phyloP scores from a whole-genome alignment of 176 grass and related monocot species.

The Musa acuminata region DNA sequence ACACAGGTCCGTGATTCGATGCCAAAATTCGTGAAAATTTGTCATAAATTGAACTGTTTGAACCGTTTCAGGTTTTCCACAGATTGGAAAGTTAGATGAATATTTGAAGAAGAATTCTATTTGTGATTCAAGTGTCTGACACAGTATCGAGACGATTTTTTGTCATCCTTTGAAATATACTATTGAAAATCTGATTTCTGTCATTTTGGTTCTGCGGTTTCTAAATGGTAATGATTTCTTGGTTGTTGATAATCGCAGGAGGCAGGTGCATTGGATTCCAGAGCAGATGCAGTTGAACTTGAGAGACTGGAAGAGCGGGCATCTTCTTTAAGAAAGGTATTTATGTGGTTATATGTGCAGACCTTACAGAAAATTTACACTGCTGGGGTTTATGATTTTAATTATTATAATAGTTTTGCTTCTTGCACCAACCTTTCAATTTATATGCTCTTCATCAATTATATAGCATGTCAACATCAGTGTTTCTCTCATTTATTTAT shows the following conservation, averaged over 20 bases:
- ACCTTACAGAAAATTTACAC: background rate
- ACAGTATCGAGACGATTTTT: too few species aligned
- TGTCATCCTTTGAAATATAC: background rate
- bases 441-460: background rate
- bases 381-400: too few species aligned
- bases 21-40: background rate
- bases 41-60: background rate
- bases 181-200: background rate
- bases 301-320: conserved; percentile 76
- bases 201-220: background rate
- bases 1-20: conserved; percentile 27
- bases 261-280: conserved; percentile 26
- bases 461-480: background rate
- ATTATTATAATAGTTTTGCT: background rate
- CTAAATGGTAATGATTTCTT: background rate
- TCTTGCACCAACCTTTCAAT: background rate
- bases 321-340: conserved; percentile 78
- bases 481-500: too few species aligned
- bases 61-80: background rate
- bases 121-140: background rate
- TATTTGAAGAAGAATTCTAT: background rate
- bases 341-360: background rate
- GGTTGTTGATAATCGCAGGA: conserved; percentile 34
- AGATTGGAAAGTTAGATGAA: background rate
- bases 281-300: conserved; percentile 48